These are phyloP conservation scores for Plasmodium coatneyi DNA, from an alignment of 169 alveolate genomes.

Conservation along the genomic window DNA sequence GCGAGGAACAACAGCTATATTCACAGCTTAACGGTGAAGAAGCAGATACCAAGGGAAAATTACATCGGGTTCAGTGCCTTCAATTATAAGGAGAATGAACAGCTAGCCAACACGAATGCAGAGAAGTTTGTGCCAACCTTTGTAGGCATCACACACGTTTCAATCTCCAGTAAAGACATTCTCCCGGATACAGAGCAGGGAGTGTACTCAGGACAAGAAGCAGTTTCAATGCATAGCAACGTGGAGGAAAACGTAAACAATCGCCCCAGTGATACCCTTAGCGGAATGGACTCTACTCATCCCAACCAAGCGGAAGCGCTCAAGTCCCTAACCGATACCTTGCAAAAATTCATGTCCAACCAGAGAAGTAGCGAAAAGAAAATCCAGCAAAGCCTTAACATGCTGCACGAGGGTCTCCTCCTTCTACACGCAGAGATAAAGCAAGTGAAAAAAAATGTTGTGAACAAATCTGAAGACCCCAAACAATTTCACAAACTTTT, in stretches of 20 bases:
- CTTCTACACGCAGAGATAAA: conserved; percentile 25
- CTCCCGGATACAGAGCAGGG: background rate
- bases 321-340: background rate
- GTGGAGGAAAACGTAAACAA: background rate
- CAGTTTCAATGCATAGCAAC: background rate
- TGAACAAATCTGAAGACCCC: conserved; percentile 38
- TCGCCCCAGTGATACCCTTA: background rate
- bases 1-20: background rate
- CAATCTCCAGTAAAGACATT: background rate
- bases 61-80: conserved; percentile 55
- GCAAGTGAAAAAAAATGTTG: conserved; percentile 9
- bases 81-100: conserved; percentile 46
- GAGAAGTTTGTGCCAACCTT: conserved; percentile 39
- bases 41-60: conserved; percentile 28
- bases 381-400: conserved; percentile 6
- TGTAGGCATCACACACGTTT: conserved; percentile 45
- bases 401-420: background rate
- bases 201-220: background rate
- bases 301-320: conserved; percentile 6
- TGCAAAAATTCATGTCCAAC: conserved; percentile 24
- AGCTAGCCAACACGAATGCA: background rate
- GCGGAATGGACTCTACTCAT: background rate
- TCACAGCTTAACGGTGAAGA: conserved; percentile 32
- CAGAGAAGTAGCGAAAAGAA: conserved; percentile 32
- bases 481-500: conserved; percentile 44